Conservation (phyloP, 768 basidiomycete species). For the Amanita pallidorosea region DNA sequence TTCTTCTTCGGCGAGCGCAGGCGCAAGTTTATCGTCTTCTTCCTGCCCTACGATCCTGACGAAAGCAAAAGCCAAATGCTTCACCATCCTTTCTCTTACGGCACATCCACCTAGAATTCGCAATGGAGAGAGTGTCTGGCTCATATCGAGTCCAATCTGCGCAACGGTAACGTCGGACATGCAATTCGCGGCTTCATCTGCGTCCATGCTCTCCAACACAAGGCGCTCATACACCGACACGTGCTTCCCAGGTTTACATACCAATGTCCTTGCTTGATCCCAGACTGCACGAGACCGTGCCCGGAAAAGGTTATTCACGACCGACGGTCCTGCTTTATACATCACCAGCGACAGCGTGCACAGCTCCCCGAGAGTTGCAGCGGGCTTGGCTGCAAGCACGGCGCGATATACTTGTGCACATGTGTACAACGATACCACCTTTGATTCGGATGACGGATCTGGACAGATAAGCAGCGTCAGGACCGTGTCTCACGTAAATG, state of each 20-base stretch:
- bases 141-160: constrained; percentile 7
- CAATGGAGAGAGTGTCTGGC: constrained; percentile 24
- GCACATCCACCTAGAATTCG: constrained; percentile 39
- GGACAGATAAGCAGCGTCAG: background rate
- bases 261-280: constrained; percentile 1
- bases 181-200: constrained; percentile 41
- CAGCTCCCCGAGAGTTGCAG: constrained; percentile 34
- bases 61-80: constrained; percentile 46
- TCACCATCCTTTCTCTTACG: constrained; percentile 40
- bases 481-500: background rate
- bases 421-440: constrained; percentile 21
- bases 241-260: constrained; percentile 5
- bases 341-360: constrained; percentile 49
- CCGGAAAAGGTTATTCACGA: constrained; percentile 25
- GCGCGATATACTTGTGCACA: constrained; percentile 47
- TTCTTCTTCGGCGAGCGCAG: constrained; percentile 21
- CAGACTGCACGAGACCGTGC: constrained; percentile 29
- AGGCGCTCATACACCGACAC: constrained; percentile 34
- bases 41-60: constrained; percentile 25
- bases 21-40: constrained; percentile 20
- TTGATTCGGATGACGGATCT: constrained; percentile 9
- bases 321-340: constrained; percentile 16
- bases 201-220: constrained; percentile 37
- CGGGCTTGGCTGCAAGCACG: constrained; percentile 29
- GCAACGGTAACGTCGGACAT: constrained; percentile 15